A percentile compares a stretch with the other conserved stretches of the same genome.
Conservation (phyloP, 257 asterid species). For the Petunia axillaris region DNA sequence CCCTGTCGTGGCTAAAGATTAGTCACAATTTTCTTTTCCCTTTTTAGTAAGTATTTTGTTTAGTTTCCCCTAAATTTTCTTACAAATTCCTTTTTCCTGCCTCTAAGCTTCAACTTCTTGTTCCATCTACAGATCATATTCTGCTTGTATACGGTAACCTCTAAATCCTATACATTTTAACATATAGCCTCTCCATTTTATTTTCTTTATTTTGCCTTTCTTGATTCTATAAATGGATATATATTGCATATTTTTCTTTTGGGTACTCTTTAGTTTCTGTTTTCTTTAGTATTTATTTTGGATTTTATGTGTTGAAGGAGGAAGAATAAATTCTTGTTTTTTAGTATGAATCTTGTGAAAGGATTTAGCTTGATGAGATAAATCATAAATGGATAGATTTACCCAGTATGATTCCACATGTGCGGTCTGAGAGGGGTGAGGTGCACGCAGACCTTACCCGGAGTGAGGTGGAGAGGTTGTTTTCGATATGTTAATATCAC, state of each 20-base stretch:
- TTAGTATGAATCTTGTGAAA: neutral
- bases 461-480: no score
- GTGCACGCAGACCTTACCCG: no score
- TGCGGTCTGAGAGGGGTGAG: no score
- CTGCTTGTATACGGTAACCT: neutral
- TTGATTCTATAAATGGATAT: no score
- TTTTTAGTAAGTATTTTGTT: no score
- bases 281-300: neutral
- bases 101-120: neutral
- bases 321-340: no score
- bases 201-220: neutral
- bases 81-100: neutral
- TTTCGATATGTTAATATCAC: no score
- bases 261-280: neutral
- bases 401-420: no score
- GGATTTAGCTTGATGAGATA: neutral
- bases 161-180: no score
- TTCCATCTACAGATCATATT: neutral
- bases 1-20: no score
- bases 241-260: neutral
- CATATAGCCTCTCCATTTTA: neutral
- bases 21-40: neutral
- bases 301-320: neutral
- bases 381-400: no score
- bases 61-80: neutral